Evolutionary conservation across 345 rosid genomes (phyloP), one percentile per base, ranked within the genome.

Genomic region (Lumnitzera racemosa): DNA sequence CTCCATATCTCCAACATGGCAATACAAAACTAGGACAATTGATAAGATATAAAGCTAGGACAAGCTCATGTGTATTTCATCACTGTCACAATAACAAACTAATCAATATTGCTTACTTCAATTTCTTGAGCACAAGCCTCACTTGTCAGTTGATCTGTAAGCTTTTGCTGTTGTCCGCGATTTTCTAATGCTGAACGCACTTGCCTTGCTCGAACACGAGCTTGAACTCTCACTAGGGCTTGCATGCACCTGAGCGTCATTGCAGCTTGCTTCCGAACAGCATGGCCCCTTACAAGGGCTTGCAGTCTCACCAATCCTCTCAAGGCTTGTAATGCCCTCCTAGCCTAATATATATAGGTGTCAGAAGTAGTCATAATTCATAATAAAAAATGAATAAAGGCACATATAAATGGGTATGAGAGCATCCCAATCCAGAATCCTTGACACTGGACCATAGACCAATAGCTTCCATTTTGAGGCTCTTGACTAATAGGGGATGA

Each of bases 121-220:
- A 87, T 85, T 78, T 87, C 92, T 71, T 83, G 82, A 76, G 87
- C 92, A 50, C 72, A 75, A 47, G 89, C 76, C 71, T 83, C 97
- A 62, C 81, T 79, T 23, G 66, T 89, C 49, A 90, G 68, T 73
- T 85, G 88, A 50, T 85, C 82, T 77, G 87, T 88, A 73, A 72
- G 72, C 57, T 73, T 83, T 64, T 85, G 87, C 63, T 80, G 85
- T 24, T 78, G 65, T 2, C 88, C 85, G 73, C 87, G 79, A 80
- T 83, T 79, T 72, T 90, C 95, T 75, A 90, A 74, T 52, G 92
- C 87, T 20, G 87, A 64, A 54, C 97, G 97, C 62, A 87, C 91
- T 62, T 85, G 95, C 70, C 97, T 83, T 46, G 97, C 97, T 7
- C 91, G 82, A 24, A 87, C 88, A 67, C 95, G 97, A 61, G 63